These are phyloP conservation scores for Penicillium parvum DNA, from an alignment of 495 filamentous ascomycete species.

Conservation along the genomic window DNA sequence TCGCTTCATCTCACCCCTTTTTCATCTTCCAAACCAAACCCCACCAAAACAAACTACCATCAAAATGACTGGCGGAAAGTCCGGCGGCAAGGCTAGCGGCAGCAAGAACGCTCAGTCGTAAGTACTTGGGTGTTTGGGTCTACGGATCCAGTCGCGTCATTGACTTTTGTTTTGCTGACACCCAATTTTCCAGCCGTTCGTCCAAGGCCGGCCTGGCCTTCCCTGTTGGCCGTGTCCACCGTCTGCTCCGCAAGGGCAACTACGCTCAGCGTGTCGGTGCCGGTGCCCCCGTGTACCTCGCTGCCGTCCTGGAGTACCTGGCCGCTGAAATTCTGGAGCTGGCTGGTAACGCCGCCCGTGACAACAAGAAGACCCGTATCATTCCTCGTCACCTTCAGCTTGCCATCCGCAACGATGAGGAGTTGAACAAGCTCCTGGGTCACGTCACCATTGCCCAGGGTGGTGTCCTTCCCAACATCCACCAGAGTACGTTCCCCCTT, in stretches of 20 bases:
- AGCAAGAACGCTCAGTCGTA: constrained; percentile 97
- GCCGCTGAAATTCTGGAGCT: constrained; percentile 98
- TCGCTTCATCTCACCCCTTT: constrained; percentile 11
- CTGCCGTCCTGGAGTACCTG: constrained; percentile 97
- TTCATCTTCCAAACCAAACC: constrained; percentile 25
- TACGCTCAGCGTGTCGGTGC: constrained; percentile 99
- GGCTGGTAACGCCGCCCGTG: constrained; percentile 96
- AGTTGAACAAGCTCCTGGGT: constrained; percentile 98
- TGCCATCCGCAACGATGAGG: constrained; percentile 99
- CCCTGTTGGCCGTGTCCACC: constrained; percentile 99
- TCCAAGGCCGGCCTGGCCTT: constrained; percentile 99
- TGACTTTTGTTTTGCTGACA: too few species aligned
- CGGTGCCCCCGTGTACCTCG: constrained; percentile 96
- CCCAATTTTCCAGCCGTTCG: constrained; percentile 65
- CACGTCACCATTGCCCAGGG: constrained; percentile 99
- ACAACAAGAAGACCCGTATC: constrained; percentile 99
- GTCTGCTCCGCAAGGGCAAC: constrained; percentile 99
- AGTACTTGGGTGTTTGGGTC: constrained; percentile 13
- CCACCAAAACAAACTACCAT: constrained; percentile 36
- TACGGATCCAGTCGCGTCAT: constrained; percentile 4
- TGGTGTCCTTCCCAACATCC: constrained; percentile 98
- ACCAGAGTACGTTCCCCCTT: constrained; percentile 72
- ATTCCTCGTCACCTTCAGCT: constrained; percentile 99
- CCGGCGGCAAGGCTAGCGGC: constrained; percentile 95
- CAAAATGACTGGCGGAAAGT: constrained; percentile 99